Base-by-base conservation (phyloP, 768 basidiomycete genomes). In the Leccinum boreale region DNA sequence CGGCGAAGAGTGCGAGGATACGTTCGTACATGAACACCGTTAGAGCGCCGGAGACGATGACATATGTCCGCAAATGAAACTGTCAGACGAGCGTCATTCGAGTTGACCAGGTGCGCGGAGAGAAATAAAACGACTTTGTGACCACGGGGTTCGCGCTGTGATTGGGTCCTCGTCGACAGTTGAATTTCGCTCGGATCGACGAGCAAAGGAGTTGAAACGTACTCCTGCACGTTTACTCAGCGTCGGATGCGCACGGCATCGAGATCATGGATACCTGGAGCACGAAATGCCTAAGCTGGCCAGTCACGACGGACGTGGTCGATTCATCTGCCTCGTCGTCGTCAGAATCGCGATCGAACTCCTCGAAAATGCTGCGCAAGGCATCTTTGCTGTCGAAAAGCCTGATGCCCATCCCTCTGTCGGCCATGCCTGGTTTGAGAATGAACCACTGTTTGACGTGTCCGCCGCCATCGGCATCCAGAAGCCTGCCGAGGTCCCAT, bases 391-490 rank as follows among this genome's bases (percentile, higher is more conserved):
- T 87, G 53, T 88, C 84, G 74, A 99, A 98, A 49, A 99, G 74
- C 47, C 94, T 77, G 62, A 99, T 94, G 2, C 96, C 97, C 81
- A 93, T 92, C 12, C 94, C 97, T 51, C 93, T 83, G 75, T 98
- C 95, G 1, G 94, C 89, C 91, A 99, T 96, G 17, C 94, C 92
- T 48, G 97, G 95, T 75, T 99, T 99, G 52, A 99, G 75, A 59
- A 99, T 96, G 83, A 88, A 98, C 96, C 96, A 98, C 51, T 63
- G 76, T 17, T 61, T 63, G 28, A 45, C 50, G n/a, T 56, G 46
- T 17, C 21, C 26, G 12, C 8, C 39, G 12, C 8, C 39, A 19
- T 74, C 75, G 4, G 66, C 61, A 21, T 85, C 80, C 29, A 97
- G 79, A 19, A 79, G 75, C 47, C 80, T 73, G 6, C 82, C 85